A percentile compares a stretch with the other conserved stretches of the same genome.
These are phyloP conservation scores for Nitzschia sp. DNA, from an alignment of 108 stramenopile species.

Conservation along the genomic window DNA sequence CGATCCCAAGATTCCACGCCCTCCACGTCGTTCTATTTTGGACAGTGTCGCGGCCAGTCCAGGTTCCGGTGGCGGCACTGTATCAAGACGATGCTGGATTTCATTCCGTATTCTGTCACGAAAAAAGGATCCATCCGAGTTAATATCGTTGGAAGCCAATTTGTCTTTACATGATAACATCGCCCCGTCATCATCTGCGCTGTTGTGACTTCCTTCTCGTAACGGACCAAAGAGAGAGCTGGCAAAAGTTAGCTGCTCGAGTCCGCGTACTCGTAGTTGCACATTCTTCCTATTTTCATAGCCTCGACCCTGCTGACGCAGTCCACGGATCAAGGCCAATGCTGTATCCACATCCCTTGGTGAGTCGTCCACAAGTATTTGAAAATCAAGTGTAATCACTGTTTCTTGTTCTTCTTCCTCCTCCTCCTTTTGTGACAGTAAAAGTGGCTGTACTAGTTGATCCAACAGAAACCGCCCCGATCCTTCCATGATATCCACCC, in stretches of 20 bases:
- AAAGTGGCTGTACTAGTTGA: background rate
- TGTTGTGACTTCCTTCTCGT: no score
- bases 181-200: no score
- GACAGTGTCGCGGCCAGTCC: background rate
- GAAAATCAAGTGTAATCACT: background rate
- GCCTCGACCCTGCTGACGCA: background rate
- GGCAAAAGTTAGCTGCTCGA: no score
- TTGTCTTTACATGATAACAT: no score
- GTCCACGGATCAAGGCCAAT: conserved; percentile 9
- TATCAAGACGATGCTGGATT: conserved; percentile 14
- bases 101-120: no score
- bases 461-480: conserved; percentile 10
- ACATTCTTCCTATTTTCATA: no score
- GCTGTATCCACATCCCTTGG: conserved; percentile 29
- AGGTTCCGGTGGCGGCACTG: background rate
- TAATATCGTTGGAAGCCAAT: no score
- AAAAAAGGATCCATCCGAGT: no score
- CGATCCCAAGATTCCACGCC: conserved; percentile 4
- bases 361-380: conserved; percentile 15
- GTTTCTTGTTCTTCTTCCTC: no score
- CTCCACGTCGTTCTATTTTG: background rate
- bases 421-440: background rate
- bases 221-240: no score
- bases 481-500: conserved; percentile 18
- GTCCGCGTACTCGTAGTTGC: no score